Percentiles rank a stretch among this genome's conserved stretches.
Conservation (phyloP, 2,329 filamentous ascomycete genomes). For the Epichloe gansuensis region DNA sequence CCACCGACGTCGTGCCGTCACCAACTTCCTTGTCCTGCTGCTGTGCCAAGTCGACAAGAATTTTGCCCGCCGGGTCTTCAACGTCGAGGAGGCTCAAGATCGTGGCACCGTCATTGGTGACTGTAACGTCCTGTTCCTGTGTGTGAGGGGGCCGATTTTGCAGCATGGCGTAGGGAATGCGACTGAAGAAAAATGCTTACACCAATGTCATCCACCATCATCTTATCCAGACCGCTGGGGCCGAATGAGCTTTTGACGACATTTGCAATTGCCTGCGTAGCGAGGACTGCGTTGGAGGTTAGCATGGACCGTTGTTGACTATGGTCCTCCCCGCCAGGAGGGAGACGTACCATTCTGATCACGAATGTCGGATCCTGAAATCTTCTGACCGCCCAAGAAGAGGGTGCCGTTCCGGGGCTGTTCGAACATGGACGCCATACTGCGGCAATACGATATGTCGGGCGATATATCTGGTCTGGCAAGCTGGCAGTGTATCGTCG, state of each 20-base stretch:
- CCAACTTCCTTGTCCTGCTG: conserved; percentile 99
- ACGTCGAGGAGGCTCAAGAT: conserved; percentile 93
- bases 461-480: conserved; percentile 3
- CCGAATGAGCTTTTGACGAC: conserved; percentile 98
- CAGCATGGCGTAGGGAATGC: neutral
- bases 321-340: neutral
- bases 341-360: conserved; percentile 73
- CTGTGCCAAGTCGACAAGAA: conserved; percentile 91
- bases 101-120: conserved; percentile 96
- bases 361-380: conserved; percentile 89
- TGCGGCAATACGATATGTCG: conserved; percentile 14
- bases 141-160: conserved; percentile 1
- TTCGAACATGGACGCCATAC: conserved; percentile 93
- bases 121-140: conserved; percentile 69
- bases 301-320: conserved; percentile 3
- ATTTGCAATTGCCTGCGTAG: conserved; percentile 95
- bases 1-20: conserved; percentile 95
- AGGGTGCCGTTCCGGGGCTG: conserved; percentile 90
- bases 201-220: conserved; percentile 99
- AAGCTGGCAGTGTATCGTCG: conserved; percentile 3
- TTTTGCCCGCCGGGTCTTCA: conserved; percentile 96
- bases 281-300: conserved; percentile 50
- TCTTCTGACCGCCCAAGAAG: conserved; percentile 95
- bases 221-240: conserved; percentile 94
- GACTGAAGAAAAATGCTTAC: conserved; percentile 34